A percentile compares a stretch with the other conserved stretches of the same genome.
phyloP scores from a whole-genome alignment of 1,139 yeast genomes.

The Scheffersomyces cryptocercus region DNA sequence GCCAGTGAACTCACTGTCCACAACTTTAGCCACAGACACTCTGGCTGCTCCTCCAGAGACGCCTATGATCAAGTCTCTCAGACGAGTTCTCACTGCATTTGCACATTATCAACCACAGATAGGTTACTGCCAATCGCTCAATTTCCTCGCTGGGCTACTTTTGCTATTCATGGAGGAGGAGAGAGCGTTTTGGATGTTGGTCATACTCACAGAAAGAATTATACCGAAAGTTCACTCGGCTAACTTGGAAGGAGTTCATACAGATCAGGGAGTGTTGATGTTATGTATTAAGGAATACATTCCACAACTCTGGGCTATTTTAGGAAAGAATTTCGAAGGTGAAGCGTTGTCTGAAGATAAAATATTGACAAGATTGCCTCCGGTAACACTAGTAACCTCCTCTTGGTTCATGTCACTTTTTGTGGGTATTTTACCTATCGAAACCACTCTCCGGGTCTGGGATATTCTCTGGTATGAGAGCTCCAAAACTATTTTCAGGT shows the following conservation, averaged over 20 bases:
- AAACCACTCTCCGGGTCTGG: constrained; percentile 87
- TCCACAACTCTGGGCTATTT: constrained; percentile 74
- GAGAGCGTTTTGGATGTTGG: constrained; percentile 92
- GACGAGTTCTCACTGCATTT: constrained; percentile 82
- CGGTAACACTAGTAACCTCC: constrained; percentile 88
- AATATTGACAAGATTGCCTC: constrained; percentile 76
- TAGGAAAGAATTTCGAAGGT: constrained; percentile 48
- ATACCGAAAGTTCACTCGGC: constrained; percentile 92
- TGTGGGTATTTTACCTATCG: constrained; percentile 85
- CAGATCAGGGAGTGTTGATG: constrained; percentile 94
- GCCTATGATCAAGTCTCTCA: constrained; percentile 64
- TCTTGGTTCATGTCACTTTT: constrained; percentile 98
- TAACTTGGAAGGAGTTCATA: constrained; percentile 88
- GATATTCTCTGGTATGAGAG: constrained; percentile 94
- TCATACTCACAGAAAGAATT: constrained; percentile 79
- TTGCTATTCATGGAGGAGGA: constrained; percentile 86
- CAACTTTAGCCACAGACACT: constrained; percentile 2
- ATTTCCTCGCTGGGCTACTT: constrained; percentile 84
- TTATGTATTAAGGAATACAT: constrained; percentile 79
- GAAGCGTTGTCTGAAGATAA: constrained; percentile 53
- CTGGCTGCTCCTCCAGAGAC: constrained; percentile 41
- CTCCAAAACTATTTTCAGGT: constrained; percentile 79
- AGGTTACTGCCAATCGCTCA: constrained; percentile 94
- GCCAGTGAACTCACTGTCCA: constrained; percentile 4
- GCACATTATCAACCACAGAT: constrained; percentile 85